phyloP scores from a whole-genome alignment of 1,284 basidiomycete genomes.

The Coriolopsis trogii region DNA sequence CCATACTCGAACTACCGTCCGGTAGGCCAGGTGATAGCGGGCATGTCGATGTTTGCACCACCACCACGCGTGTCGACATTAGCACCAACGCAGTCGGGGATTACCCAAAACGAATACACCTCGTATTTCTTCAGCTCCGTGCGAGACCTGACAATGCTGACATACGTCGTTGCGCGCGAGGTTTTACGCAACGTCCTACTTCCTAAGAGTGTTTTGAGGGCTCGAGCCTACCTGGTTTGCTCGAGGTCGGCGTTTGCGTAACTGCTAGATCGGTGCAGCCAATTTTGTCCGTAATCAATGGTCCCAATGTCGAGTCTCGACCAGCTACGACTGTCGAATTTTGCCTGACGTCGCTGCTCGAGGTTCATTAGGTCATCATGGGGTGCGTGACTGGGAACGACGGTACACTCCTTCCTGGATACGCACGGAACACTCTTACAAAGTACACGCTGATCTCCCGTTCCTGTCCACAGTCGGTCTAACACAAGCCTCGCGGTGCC shows the following conservation, averaged over 20 bases:
- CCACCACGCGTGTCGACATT: constrained; percentile 9
- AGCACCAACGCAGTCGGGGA: constrained; percentile 6
- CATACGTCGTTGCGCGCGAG: constrained; percentile 60
- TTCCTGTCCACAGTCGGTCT: constrained; percentile 49
- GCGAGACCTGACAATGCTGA: constrained; percentile 55
- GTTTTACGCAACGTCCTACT: constrained; percentile 60
- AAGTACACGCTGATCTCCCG: constrained; percentile 6
- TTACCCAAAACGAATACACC: constrained; percentile 46
- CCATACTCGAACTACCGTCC: constrained; percentile 13
- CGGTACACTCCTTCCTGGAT: constrained; percentile 24
- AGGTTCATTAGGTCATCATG: too few relatives aligned
- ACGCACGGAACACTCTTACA: background rate
- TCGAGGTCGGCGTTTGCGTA: too few relatives aligned
- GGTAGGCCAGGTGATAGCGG: constrained; percentile 15
- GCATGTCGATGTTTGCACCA: constrained; percentile 14
- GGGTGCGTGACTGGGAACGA: too few relatives aligned
- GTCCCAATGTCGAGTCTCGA: too few relatives aligned
- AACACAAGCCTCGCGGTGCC: constrained; percentile 66
- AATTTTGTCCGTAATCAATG: too few relatives aligned
- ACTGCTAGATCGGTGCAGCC: too few relatives aligned
- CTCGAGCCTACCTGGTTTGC: background rate
- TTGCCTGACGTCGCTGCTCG: too few relatives aligned
- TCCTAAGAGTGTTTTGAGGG: constrained; percentile 47
- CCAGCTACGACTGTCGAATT: too few relatives aligned
- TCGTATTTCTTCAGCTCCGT: constrained; percentile 72